Base-by-base conservation (phyloP, 2,329 filamentous ascomycete species). In the Cercospora citrullina region DNA sequence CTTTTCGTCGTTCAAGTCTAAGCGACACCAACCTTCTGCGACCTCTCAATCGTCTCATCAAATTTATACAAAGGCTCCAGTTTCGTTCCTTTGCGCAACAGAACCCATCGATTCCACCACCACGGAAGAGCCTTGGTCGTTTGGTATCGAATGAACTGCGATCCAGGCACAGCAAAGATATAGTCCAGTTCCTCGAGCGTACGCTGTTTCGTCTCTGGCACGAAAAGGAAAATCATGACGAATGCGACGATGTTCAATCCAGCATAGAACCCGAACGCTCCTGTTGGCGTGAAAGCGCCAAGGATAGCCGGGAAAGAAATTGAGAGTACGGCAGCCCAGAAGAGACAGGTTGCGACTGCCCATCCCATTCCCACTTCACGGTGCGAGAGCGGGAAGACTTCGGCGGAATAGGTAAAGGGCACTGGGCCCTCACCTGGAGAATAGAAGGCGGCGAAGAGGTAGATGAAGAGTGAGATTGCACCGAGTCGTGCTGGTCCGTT, bases 281-380 rank as follows among this genome's bases (percentile, higher is more conserved):
- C 85, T 3, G 83, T 82, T 0, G 84, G 79, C 4, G 79, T 84
- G 77, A 88, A 81, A 3, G 80, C 83, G 14, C 65, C 65, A 12
- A 85, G 75, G 74, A 84, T 83, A 12, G 80, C 80, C 1, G 84
- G 84, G 73, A 84, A 85, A 0, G 83, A 82, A 33, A 86, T 80
- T 1, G 83, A 83, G 10, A 86, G 77, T 1, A 86, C 80, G 4
- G 82, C 79, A 2, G 83, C 83, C 81, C 82, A 86, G 71, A 83
- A 86, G 69, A 90, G 81, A 69, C 87, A 90, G 0, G 87, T 90
- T 1, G 89, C 87, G 8, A 91, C 89, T 7, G 88, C 86, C 79
- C 86, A 91, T 0, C 85, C 85, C 90, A 92, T 91, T 66, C 90
- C 90, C 26, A 91, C 84, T 75, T 91, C 90, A 73, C 90, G 85